These are phyloP conservation scores for Podaxis mareebaensis DNA, from an alignment of 768 basidiomycete species.

Conservation along the genomic window DNA sequence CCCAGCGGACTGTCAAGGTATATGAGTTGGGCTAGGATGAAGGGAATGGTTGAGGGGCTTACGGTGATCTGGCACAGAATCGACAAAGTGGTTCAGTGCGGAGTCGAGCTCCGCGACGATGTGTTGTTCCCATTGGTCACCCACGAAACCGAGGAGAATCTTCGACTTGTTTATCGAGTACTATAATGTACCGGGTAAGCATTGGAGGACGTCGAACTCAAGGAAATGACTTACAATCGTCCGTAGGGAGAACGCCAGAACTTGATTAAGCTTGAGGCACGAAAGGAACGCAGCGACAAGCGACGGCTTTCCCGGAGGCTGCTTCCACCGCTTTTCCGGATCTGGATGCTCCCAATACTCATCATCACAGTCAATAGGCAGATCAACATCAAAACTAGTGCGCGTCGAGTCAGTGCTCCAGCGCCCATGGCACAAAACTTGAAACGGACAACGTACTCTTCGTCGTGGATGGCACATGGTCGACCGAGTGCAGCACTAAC, in stretches of 20 bases:
- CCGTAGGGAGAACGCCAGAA: conserved; percentile 61
- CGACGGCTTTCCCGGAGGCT: conserved; percentile 65
- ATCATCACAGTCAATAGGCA: conserved; percentile 65
- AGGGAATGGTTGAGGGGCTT: conserved; percentile 19
- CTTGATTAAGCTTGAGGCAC: conserved; percentile 59
- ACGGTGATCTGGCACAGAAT: conserved; percentile 63
- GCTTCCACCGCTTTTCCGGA: conserved; percentile 61
- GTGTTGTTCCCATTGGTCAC: conserved; percentile 64
- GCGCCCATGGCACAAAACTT: background rate
- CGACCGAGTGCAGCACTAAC: conserved; percentile 62
- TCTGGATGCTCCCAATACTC: conserved; percentile 74
- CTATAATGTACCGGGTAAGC: conserved; percentile 32
- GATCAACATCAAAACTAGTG: conserved; percentile 71
- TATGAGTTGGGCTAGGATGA: background rate
- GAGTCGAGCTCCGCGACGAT: conserved; percentile 74
- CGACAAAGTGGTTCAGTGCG: conserved; percentile 71
- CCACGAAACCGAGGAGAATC: conserved; percentile 60
- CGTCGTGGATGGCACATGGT: conserved; percentile 78
- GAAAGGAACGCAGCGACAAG: conserved; percentile 55
- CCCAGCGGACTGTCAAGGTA: conserved; percentile 46
- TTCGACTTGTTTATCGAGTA: conserved; percentile 85
- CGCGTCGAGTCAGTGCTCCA: background rate
- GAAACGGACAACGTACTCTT: conserved; percentile 52
- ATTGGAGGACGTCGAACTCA: background rate
- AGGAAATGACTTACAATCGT: conserved; percentile 54